A percentile compares a stretch with the other conserved stretches of the same genome.
phyloP scores from a whole-genome alignment of 257 asterid genomes.

The Penstemon eatonii region DNA sequence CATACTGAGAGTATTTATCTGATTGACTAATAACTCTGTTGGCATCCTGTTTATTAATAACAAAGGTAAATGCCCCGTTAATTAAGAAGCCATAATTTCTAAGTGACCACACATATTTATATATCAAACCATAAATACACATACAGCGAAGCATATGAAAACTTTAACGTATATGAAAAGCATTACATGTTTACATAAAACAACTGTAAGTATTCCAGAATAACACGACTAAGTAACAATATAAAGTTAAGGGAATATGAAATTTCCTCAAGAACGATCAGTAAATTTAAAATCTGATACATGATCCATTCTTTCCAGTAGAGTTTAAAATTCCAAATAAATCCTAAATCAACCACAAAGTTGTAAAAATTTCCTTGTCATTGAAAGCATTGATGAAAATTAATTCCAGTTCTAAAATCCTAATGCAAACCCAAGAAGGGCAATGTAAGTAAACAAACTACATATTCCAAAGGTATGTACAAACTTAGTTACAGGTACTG shows the following conservation, averaged over 20 bases:
- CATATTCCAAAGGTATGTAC: too few species aligned
- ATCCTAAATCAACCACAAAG: not conserved
- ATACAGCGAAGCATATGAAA: not conserved
- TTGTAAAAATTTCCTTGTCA: too few species aligned
- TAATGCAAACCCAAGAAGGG: not conserved
- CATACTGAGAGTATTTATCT: slow-evolving; percentile 68
- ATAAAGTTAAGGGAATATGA: not conserved
- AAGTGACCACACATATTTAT: not conserved
- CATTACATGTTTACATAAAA: not conserved
- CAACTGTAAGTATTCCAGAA: not conserved
- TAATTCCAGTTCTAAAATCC: not conserved
- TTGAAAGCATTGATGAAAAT: not conserved
- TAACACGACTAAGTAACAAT: not conserved
- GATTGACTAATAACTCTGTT: slow-evolving; percentile 76
- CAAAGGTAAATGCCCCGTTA: slow-evolving; percentile 21
- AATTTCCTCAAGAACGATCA: not conserved
- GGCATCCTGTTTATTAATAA: slow-evolving; percentile 61
- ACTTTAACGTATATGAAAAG: not conserved
- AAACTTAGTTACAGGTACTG: too few species aligned
- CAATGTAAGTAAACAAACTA: not conserved
- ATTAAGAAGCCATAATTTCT: slow-evolving; percentile 3
- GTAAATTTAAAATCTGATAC: not conserved
- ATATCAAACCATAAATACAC: not conserved
- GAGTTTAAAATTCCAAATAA: not conserved
- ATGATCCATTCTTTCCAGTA: not conserved